These are phyloP conservation scores for Nemania sp. DNA, from an alignment of 2,329 filamentous ascomycete species.

Conservation along the genomic window DNA sequence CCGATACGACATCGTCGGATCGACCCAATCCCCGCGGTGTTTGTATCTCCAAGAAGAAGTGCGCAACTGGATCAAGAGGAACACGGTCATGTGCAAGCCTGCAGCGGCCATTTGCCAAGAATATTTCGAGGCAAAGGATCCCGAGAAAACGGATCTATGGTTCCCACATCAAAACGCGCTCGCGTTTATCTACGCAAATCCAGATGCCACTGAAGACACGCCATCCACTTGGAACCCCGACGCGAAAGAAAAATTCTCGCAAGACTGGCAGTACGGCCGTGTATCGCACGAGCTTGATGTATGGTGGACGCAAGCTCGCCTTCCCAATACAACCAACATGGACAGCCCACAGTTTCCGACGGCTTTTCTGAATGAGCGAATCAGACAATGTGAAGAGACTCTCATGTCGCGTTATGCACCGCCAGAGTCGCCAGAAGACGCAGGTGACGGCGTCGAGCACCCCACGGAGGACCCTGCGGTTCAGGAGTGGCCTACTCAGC, in stretches of 20 bases:
- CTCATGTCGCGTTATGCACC: conserved; percentile 60
- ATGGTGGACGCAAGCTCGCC: conserved; percentile 66
- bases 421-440: conserved; percentile 42
- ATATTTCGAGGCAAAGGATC: conserved; percentile 56
- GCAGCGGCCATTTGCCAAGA: conserved; percentile 59
- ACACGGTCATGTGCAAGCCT: conserved; percentile 61
- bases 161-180: conserved; percentile 56
- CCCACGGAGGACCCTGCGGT: conserved; percentile 40
- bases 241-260: conserved; percentile 60
- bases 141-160: conserved; percentile 53
- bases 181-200: conserved; percentile 60
- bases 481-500: conserved; percentile 45
- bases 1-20: conserved; percentile 55
- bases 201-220: conserved; percentile 48
- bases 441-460: conserved; percentile 45
- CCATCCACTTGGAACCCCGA: conserved; percentile 57
- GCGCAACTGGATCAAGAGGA: conserved; percentile 65
- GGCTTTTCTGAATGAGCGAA: conserved; percentile 61
- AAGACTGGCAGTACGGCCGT: conserved; percentile 62
- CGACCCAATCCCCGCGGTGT: conserved; percentile 57
- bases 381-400: conserved; percentile 63
- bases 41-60: conserved; percentile 64
- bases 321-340: conserved; percentile 64
- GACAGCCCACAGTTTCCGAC: conserved; percentile 63
- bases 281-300: conserved; percentile 68